Evolutionary conservation across 2,329 filamentous ascomycete genomes (phyloP).

Genomic region (Ophiocordyceps sinensis): DNA sequence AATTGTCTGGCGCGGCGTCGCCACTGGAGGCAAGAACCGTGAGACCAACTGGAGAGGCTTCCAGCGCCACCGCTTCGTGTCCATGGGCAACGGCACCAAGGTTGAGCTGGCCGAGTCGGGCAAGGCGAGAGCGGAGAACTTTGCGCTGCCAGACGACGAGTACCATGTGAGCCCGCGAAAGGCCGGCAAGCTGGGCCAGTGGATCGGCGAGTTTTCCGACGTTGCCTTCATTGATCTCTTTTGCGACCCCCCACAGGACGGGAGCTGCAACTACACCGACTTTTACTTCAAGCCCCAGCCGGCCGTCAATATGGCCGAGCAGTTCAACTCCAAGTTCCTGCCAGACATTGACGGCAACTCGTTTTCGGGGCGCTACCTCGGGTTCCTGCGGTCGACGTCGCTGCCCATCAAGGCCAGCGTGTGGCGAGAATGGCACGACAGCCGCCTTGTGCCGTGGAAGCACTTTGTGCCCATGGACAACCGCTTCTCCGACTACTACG

Average conservation of each 20-base stretch:
- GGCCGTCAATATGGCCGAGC: conserved; percentile 30
- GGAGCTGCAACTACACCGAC: conserved; percentile 32
- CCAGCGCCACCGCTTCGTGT: conserved; percentile 60
- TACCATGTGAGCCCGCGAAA: conserved; percentile 33
- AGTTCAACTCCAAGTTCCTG: conserved; percentile 52
- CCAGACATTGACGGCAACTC: conserved; percentile 66
- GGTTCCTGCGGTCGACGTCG: conserved; percentile 54
- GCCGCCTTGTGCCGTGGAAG: conserved; percentile 58
- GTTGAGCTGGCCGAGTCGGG: conserved; percentile 33
- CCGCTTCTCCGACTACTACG: conserved; percentile 56
- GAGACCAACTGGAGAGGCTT: conserved; percentile 54
- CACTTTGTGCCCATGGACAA: conserved; percentile 74
- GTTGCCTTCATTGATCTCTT: conserved; percentile 40
- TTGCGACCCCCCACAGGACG: conserved; percentile 26
- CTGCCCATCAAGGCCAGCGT: conserved; percentile 66
- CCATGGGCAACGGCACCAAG: conserved; percentile 55
- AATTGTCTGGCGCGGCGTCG: conserved; percentile 52
- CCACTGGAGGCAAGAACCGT: conserved; percentile 47
- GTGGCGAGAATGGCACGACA: conserved; percentile 71
- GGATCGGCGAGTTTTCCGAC: conserved; percentile 34
- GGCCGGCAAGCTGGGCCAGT: conserved; percentile 29
- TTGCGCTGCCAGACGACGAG: conserved; percentile 31
- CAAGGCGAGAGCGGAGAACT: conserved; percentile 31
- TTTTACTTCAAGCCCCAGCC: conserved; percentile 26
- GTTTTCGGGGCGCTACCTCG: conserved; percentile 53